Conservation (phyloP, 352 stramenopile species). For the Globisporangium mamillatum region DNA sequence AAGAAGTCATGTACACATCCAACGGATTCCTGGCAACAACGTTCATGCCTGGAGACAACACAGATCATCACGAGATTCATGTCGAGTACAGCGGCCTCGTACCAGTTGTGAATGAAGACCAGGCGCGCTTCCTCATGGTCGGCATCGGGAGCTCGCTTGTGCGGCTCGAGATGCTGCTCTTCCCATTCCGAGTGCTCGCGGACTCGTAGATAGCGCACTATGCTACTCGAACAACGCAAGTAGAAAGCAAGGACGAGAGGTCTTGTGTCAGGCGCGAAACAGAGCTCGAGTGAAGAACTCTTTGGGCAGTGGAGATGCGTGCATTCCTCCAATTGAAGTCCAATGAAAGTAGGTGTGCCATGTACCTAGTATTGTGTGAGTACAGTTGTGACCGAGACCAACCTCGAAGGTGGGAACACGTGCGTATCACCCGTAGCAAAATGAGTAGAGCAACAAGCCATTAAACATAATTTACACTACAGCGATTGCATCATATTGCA, state of each 20-base stretch:
- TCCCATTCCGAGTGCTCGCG: background rate
- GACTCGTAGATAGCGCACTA: background rate
- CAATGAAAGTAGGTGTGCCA: background rate
- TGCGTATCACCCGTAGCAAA: background rate
- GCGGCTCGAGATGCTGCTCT: constrained; percentile 5
- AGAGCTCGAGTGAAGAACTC: background rate
- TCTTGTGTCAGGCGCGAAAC: background rate
- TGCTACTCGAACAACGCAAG: background rate
- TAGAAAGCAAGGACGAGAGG: background rate
- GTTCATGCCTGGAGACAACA: constrained; percentile 1
- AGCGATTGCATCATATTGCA: background rate
- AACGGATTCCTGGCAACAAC: background rate
- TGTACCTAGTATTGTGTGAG: background rate
- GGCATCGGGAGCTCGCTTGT: background rate
- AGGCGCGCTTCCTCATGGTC: constrained; percentile 6
- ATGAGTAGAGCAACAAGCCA: background rate
- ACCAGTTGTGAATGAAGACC: background rate
- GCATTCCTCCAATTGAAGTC: background rate
- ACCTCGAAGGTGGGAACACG: background rate
- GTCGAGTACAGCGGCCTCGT: constrained; percentile 6
- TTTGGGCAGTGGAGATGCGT: background rate
- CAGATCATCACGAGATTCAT: background rate
- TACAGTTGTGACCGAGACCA: too few relatives aligned
- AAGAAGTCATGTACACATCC: constrained; percentile 1
- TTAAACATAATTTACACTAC: background rate